Percentiles rank a stretch among this genome's conserved stretches.
phyloP scores from a whole-genome alignment of 805 yeast genomes.

The Wickerhamiella siamensis region DNA sequence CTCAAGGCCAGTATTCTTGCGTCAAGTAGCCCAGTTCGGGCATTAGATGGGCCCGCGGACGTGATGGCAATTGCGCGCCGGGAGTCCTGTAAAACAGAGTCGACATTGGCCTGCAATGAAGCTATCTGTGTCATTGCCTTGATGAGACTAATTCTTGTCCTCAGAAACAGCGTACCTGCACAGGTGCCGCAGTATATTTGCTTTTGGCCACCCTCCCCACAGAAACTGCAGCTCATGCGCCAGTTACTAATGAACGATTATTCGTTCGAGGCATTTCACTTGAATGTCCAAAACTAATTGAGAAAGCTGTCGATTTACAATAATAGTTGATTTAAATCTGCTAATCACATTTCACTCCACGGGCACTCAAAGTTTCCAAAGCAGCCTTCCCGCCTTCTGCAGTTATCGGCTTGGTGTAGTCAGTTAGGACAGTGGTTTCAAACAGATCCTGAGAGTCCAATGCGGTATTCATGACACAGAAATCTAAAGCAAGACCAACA shows the following conservation, averaged over 20 bases:
- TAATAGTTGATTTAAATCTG: too few species aligned
- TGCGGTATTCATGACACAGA: conserved; percentile 69
- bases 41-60: conserved; percentile 6
- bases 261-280: too few species aligned
- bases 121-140: conserved; percentile 14
- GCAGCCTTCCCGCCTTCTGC: conserved; percentile 27
- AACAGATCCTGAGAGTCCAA: conserved; percentile 45
- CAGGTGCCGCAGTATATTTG: conserved; percentile 19
- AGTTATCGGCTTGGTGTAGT: conserved; percentile 34
- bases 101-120: conserved; percentile 9
- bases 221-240: conserved; percentile 17
- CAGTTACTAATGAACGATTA: neutral
- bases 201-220: conserved; percentile 12
- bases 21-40: conserved; percentile 12
- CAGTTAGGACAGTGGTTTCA: conserved; percentile 44
- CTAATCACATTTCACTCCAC: conserved; percentile 13
- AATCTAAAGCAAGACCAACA: conserved; percentile 79
- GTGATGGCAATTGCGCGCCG: neutral
- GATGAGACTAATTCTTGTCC: conserved; percentile 17
- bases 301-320: too few species aligned
- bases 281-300: too few species aligned
- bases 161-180: conserved; percentile 12
- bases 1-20: conserved; percentile 12
- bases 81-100: conserved; percentile 7
- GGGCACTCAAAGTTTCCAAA: neutral